Conservation (phyloP, 345 rosid genomes). For the Fremontodendron californicum region DNA sequence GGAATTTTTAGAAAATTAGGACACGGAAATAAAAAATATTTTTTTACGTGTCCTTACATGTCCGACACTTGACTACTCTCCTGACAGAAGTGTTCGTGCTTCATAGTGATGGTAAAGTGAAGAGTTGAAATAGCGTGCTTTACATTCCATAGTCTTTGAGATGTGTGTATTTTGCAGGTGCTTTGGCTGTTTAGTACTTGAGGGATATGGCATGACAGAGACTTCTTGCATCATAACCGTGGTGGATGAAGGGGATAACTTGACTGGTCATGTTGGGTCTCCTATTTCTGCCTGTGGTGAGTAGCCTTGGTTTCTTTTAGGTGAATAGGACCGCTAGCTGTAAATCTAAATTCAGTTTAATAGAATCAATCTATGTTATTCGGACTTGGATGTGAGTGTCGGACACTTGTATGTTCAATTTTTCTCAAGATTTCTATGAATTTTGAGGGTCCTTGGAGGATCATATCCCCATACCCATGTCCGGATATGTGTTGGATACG, state of each 20-base stretch:
- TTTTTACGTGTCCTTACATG: too few species aligned
- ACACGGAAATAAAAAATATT: too few species aligned
- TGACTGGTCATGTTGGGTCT: slow-evolving; percentile 87
- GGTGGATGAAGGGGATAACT: slow-evolving; percentile 60
- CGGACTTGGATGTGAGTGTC: too few species aligned
- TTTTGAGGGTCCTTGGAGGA: too few species aligned
- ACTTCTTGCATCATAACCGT: slow-evolving; percentile 62
- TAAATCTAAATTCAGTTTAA: background rate
- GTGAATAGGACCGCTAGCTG: background rate
- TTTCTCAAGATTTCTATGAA: too few species aligned
- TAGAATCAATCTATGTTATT: background rate
- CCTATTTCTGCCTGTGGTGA: slow-evolving; percentile 82
- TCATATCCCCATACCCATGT: too few species aligned
- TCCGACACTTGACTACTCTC: too few species aligned
- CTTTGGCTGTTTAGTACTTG: slow-evolving; percentile 77
- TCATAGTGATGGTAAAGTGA: background rate
- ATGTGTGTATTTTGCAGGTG: slow-evolving; percentile 42
- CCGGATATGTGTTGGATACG: too few species aligned
- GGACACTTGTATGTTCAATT: too few species aligned
- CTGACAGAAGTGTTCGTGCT: too few species aligned
- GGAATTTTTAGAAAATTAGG: too few species aligned
- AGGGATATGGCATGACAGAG: slow-evolving; percentile 97
- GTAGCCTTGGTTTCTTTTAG: slow-evolving; percentile 16
- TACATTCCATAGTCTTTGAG: background rate
- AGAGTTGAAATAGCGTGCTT: background rate